Conservation (phyloP, 495 filamentous ascomycete genomes). For the Podospora australis region DNA sequence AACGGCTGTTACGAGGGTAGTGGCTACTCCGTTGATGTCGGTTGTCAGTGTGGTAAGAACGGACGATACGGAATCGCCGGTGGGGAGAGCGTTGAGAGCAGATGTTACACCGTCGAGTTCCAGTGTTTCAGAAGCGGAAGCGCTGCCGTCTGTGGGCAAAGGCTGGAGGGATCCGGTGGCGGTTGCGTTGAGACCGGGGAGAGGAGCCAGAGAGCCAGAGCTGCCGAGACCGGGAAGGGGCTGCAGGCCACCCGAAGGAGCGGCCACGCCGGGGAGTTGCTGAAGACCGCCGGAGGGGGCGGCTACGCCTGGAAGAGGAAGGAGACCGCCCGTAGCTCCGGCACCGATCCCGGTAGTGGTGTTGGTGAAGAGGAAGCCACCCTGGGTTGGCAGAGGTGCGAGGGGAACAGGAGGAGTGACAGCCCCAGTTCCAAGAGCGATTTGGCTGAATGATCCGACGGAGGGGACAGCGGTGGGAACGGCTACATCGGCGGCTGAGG, state of each 20-base stretch:
- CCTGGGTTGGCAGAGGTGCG: too few relatives aligned
- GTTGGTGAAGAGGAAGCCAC: conserved; percentile 2
- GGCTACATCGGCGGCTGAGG: background rate
- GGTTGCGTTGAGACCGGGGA: background rate
- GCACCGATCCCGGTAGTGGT: background rate
- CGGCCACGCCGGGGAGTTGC: background rate
- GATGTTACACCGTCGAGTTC: background rate
- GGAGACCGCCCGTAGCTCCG: background rate
- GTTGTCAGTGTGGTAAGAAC: conserved; percentile 1
- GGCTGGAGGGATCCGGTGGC: background rate
- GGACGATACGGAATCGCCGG: background rate
- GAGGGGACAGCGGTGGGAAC: background rate
- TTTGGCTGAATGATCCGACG: background rate
- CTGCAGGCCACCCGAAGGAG: background rate
- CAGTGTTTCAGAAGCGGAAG: background rate
- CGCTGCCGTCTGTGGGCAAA: background rate
- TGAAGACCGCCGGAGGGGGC: background rate
- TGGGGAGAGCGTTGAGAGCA: background rate
- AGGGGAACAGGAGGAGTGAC: background rate
- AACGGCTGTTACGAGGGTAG: conserved; percentile 1
- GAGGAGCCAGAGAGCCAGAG: too few relatives aligned
- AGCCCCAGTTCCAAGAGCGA: background rate
- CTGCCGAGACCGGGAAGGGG: background rate
- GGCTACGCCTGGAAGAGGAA: conserved; percentile 1
- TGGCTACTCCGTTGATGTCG: background rate